Evolutionary conservation across 306 rosid genomes (phyloP).

Genomic region (Fagus sylvatica): DNA sequence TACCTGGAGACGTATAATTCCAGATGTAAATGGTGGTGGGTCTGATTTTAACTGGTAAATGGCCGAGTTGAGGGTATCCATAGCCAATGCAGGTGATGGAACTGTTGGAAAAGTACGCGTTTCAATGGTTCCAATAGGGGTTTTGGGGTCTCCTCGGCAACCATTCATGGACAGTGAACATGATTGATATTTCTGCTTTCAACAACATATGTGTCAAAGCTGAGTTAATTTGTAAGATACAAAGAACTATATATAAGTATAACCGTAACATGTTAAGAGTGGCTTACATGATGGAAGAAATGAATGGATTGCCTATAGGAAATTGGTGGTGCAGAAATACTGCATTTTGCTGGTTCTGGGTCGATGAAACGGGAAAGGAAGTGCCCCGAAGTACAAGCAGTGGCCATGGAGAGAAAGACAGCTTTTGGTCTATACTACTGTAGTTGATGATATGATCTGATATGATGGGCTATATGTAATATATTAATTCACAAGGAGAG

Average conservation of each 20-base stretch:
- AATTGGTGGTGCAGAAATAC: neutral
- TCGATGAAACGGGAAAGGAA: slow-evolving; percentile 27
- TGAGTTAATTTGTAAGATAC: neutral
- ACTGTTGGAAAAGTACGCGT: slow-evolving; percentile 54
- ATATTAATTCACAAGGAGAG: too few relatives aligned
- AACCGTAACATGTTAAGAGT: neutral
- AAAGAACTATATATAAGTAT: neutral
- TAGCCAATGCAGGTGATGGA: slow-evolving; percentile 55
- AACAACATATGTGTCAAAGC: neutral
- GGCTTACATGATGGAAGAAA: slow-evolving; percentile 33
- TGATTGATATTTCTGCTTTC: slow-evolving; percentile 34
- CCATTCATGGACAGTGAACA: slow-evolving; percentile 79
- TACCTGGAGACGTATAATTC: slow-evolving; percentile 69
- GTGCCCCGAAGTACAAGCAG: slow-evolving; percentile 13
- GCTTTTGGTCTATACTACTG: too few relatives aligned
- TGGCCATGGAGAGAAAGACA: slow-evolving; percentile 14
- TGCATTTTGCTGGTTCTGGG: slow-evolving; percentile 27
- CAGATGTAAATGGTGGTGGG: slow-evolving; percentile 59
- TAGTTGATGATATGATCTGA: too few relatives aligned
- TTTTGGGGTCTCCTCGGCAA: slow-evolving; percentile 39
- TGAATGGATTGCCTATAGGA: slow-evolving; percentile 30
- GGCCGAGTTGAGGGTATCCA: slow-evolving; percentile 57
- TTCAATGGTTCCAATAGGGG: slow-evolving; percentile 53
- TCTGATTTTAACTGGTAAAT: slow-evolving; percentile 52
- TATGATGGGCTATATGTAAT: too few relatives aligned